These are phyloP conservation scores for Yamadazyma tumulicola DNA, from an alignment of 805 yeast species.

Conservation along the genomic window DNA sequence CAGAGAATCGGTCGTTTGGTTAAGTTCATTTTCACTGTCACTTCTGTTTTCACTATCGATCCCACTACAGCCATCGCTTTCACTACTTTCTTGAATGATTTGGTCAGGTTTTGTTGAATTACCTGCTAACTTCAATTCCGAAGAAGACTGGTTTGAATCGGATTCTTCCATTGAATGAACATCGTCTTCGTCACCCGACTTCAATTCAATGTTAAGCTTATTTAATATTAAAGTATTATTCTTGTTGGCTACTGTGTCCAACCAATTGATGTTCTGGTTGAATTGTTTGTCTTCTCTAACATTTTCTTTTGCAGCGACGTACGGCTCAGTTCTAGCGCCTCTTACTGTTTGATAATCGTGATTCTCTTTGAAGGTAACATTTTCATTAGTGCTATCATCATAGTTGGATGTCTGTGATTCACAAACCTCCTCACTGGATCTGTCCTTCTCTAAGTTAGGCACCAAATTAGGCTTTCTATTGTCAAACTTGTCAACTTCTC, in stretches of 20 bases:
- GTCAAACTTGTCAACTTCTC: not conserved
- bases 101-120: not conserved
- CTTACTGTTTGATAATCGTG: no score
- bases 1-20: not conserved
- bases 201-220: not conserved
- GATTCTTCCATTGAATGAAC: not conserved
- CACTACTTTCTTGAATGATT: not conserved
- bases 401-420: no score
- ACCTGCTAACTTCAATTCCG: not conserved
- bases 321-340: no score
- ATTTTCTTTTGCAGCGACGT: no score
- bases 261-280: conserved; percentile 3
- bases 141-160: not conserved
- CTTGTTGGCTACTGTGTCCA: conserved; percentile 5
- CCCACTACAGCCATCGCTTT: not conserved
- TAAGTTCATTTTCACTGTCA: not conserved
- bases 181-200: not conserved
- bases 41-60: not conserved
- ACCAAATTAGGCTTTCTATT: no score
- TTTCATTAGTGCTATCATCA: not conserved
- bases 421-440: no score
- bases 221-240: conserved; percentile 3
- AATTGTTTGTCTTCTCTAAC: no score
- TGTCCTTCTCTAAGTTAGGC: no score
- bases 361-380: no score